Evolutionary conservation across 2,329 filamentous ascomycete species (phyloP).

Genomic region (Sporothrix curviconia): DNA sequence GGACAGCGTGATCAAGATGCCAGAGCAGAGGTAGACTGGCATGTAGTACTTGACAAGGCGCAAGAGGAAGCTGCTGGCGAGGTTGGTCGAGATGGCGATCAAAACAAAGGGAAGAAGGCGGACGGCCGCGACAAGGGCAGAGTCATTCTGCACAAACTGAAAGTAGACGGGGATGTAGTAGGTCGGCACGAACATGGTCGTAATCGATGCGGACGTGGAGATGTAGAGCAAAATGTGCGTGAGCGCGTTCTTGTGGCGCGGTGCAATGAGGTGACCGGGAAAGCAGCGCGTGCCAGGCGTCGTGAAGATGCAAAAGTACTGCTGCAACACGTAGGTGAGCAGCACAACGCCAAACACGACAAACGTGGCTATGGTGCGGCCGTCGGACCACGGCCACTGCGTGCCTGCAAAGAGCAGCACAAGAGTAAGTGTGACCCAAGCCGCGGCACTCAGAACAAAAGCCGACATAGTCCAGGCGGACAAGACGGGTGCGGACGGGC

Average conservation of each 20-base stretch:
- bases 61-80: conserved; percentile 8
- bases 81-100: conserved; percentile 23
- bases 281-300: conserved; percentile 37
- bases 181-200: conserved; percentile 34
- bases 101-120: conserved; percentile 35
- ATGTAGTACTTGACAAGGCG: conserved; percentile 17
- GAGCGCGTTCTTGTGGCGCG: background rate
- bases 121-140: conserved; percentile 25
- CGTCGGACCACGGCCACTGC: conserved; percentile 41
- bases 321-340: conserved; percentile 40
- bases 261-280: conserved; percentile 34
- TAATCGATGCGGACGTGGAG: conserved; percentile 30
- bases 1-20: conserved; percentile 19
- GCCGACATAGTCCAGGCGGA: background rate
- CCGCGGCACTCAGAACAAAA: background rate
- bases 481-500: background rate
- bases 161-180: conserved; percentile 53
- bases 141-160: conserved; percentile 41
- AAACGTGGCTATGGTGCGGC: conserved; percentile 40
- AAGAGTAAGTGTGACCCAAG: conserved; percentile 13
- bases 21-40: conserved; percentile 18
- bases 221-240: conserved; percentile 37
- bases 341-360: conserved; percentile 39
- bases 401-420: conserved; percentile 43
- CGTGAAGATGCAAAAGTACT: conserved; percentile 40